A percentile compares a stretch with the other conserved stretches of the same genome.
Conservation (phyloP, 1,284 basidiomycete species). For the Moniliophthora roreri region DNA sequence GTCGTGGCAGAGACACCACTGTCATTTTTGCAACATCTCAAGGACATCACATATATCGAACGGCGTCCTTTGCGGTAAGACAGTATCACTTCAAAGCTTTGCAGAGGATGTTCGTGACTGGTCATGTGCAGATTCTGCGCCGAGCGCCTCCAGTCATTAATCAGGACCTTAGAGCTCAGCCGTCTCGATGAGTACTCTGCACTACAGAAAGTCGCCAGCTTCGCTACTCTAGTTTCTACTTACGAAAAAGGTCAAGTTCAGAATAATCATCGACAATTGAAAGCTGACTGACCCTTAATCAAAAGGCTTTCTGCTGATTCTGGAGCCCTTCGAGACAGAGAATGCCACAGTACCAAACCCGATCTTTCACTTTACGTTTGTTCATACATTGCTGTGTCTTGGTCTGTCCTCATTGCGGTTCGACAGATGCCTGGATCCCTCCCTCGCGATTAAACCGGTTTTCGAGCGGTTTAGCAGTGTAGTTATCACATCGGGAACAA, state of each 20-base stretch:
- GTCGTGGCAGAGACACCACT: slow-evolving; percentile 99
- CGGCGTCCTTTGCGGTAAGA: slow-evolving; percentile 86
- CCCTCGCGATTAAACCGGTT: slow-evolving; percentile 95
- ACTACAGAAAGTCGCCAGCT: slow-evolving; percentile 94
- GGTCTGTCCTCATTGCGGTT: slow-evolving; percentile 8
- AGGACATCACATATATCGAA: slow-evolving; percentile 99
- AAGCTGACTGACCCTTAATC: slow-evolving; percentile 3
- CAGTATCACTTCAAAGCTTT: neutral
- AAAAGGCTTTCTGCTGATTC: slow-evolving; percentile 91
- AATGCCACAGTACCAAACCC: slow-evolving; percentile 99
- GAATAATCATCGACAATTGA: slow-evolving; percentile 13
- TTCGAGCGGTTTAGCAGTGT: slow-evolving; percentile 99
- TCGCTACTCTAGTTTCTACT: slow-evolving; percentile 96
- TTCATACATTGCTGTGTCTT: slow-evolving; percentile 14
- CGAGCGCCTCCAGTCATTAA: slow-evolving; percentile 91
- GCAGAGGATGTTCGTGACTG: slow-evolving; percentile 10
- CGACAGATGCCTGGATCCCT: slow-evolving; percentile 91
- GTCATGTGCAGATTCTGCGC: slow-evolving; percentile 80
- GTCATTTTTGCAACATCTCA: slow-evolving; percentile 98
- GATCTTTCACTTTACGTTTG: slow-evolving; percentile 96
- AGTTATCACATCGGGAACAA: slow-evolving; percentile 98
- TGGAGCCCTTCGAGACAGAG: slow-evolving; percentile 99
- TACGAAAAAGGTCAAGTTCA: slow-evolving; percentile 96
- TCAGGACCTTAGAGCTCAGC: slow-evolving; percentile 89
- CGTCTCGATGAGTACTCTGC: slow-evolving; percentile 91